Evolutionary conservation across 768 basidiomycete genomes (phyloP).

Genomic region (Rhodosporidiobolus sp.): DNA sequence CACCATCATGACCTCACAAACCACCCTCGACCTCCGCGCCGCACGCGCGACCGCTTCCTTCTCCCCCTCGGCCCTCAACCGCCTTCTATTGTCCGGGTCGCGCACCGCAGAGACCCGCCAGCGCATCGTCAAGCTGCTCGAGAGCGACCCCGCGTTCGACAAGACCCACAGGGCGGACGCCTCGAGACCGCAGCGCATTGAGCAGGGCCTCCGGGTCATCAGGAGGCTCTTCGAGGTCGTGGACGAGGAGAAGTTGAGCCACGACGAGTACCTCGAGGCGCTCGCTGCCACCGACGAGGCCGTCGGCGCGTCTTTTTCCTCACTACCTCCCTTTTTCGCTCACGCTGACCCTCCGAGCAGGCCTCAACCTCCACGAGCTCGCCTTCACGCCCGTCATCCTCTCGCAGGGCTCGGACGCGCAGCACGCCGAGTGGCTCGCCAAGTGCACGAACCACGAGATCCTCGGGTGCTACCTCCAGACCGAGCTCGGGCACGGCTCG

Average conservation of each 20-base stretch:
- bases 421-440: conserved; percentile 52
- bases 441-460: conserved; percentile 60
- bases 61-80: background rate
- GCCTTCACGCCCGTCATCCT: conserved; percentile 68
- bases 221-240: conserved; percentile 63
- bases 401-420: conserved; percentile 60
- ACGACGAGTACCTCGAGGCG: conserved; percentile 50
- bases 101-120: conserved; percentile 1
- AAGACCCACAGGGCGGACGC: conserved; percentile 23
- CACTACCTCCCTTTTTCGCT: too few species aligned
- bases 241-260: conserved; percentile 50
- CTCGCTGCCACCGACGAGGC: conserved; percentile 57
- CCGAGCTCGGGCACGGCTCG: conserved; percentile 56
- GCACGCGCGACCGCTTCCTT: conserved; percentile 20
- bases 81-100: conserved; percentile 2
- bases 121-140: conserved; percentile 8
- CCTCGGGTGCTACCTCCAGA: conserved; percentile 56
- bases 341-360: too few species aligned
- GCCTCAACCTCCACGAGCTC: conserved; percentile 53
- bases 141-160: conserved; percentile 16
- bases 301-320: conserved; percentile 44
- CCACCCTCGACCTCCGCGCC: conserved; percentile 16
- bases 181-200: conserved; percentile 60
- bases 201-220: conserved; percentile 58
- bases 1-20: background rate